Base-by-base conservation (phyloP, 1,284 basidiomycete species). In the Fomitopsis betulina region DNA sequence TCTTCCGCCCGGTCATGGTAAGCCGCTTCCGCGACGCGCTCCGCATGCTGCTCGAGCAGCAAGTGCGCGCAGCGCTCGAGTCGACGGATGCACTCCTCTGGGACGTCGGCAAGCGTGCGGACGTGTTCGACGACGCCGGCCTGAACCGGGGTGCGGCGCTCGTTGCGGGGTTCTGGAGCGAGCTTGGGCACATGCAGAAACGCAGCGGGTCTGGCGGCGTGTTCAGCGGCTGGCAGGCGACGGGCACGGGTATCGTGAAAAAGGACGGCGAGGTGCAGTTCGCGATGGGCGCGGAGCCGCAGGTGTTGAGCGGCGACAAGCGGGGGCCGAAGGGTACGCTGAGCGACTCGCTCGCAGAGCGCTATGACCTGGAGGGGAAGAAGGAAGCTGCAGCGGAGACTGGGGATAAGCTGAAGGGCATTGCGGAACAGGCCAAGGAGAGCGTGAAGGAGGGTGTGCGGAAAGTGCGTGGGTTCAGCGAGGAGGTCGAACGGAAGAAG, bases 281-380 rank as follows among this genome's bases (percentile, higher is more conserved):
- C 51, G 87, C 87, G 1, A 72, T 89, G 71, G 87, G 87, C 4
- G 84, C 79, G 3, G 86, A 87, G 70, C 87, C 87, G 39, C 87
- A 89, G 73, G 80, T 89, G 39, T 68, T 89, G 35, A 70, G 78
- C 23, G 83, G 84, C 0, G 78, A 84, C 61, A 87, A 89, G 75
- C 76, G 73, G 2, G 87, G 87, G 0, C 86, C 87, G 0, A 66
- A 82, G 52, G 86, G 82, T 1, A 83, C 75, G 2, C 75, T 76
- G 15, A 77, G 81, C 3, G 78, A 83, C 65, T 73, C 76, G 1
- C 47, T 86, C 23, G 66, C 62, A 27, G 73, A 78, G 56, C 68
- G 60, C 52, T 62, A 71, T 0, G 65, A 66, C 15, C 55, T 58
- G 42, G 67, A 62, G 8, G 65, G 57, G 19, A 62, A 57, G 17